Percentiles rank a stretch among this genome's conserved stretches.
These are phyloP conservation scores for Parafenestella ontariensis DNA, from an alignment of 2,329 filamentous ascomycete genomes.

Conservation along the genomic window DNA sequence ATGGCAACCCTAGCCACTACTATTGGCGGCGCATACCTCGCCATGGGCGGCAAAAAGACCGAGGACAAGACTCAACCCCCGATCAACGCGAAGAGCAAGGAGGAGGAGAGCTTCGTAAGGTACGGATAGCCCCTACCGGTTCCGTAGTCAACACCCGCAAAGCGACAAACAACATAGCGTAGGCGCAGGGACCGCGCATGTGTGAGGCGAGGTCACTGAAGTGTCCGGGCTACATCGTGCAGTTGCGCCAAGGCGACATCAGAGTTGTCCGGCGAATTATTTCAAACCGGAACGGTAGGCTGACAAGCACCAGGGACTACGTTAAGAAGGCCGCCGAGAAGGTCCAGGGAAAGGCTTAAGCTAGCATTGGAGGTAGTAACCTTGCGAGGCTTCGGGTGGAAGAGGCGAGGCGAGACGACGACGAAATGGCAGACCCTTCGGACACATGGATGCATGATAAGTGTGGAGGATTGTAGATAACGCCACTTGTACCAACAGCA, in stretches of 20 bases:
- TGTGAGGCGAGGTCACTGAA: too few relatives aligned
- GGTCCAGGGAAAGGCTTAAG: conserved; percentile 24
- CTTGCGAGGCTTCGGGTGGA: conserved; percentile 9
- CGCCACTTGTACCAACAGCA: conserved; percentile 39
- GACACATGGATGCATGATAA: conserved; percentile 18
- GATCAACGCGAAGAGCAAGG: conserved; percentile 70
- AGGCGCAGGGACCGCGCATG: background rate
- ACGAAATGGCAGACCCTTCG: conserved; percentile 1
- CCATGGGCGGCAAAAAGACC: conserved; percentile 53
- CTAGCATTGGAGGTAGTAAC: background rate
- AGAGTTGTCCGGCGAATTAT: background rate
- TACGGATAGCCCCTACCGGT: conserved; percentile 50
- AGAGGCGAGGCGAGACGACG: background rate
- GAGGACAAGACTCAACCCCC: conserved; percentile 55
- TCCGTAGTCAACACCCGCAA: background rate
- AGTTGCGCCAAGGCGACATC: background rate
- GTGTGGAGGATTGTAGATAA: conserved; percentile 42
- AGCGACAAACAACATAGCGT: background rate
- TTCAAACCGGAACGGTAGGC: background rate
- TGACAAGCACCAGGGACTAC: conserved; percentile 41
- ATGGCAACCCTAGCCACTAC: conserved; percentile 59
- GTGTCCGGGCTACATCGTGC: background rate
- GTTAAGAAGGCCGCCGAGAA: conserved; percentile 48
- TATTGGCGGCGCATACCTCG: conserved; percentile 45
- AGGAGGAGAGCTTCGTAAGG: conserved; percentile 74